phyloP scores from a whole-genome alignment of 192 early-diverging fungal genomes.

The Coemansia sp. region DNA sequence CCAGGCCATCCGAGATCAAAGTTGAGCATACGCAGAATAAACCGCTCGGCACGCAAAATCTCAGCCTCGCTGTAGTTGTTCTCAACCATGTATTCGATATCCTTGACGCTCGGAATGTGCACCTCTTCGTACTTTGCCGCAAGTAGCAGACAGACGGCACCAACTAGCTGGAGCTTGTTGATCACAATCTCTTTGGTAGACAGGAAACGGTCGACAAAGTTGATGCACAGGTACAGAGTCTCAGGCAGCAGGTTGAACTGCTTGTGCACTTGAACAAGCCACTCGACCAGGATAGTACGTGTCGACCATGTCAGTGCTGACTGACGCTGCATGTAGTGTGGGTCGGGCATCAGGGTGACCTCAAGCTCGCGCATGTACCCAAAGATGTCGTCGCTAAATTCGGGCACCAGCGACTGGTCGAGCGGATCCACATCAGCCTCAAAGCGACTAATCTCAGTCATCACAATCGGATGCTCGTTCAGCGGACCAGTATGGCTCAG shows the following conservation, averaged over 20 bases:
- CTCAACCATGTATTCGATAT: conserved; percentile 52
- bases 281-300: conserved; percentile 56
- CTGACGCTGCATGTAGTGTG: conserved; percentile 55
- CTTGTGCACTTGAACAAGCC: conserved; percentile 58
- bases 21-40: conserved; percentile 54
- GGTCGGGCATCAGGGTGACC: conserved; percentile 53
- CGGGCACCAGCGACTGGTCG: conserved; percentile 54
- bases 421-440: conserved; percentile 55
- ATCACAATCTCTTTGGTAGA: conserved; percentile 47
- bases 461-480: conserved; percentile 31
- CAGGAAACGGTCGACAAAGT: conserved; percentile 61
- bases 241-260: conserved; percentile 61
- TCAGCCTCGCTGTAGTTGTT: conserved; percentile 47
- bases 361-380: conserved; percentile 62
- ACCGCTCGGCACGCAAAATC: conserved; percentile 58
- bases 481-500: conserved; percentile 36
- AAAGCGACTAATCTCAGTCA: conserved; percentile 41
- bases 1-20: conserved; percentile 61
- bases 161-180: conserved; percentile 58
- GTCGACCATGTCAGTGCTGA: conserved; percentile 51
- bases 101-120: conserved; percentile 52
- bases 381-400: conserved; percentile 64
- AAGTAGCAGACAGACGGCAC: conserved; percentile 52
- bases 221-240: conserved; percentile 57
- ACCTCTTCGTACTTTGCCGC: conserved; percentile 63